Evolutionary conservation across 768 basidiomycete species (phyloP).

Genomic region (Leccinum arenicola): DNA sequence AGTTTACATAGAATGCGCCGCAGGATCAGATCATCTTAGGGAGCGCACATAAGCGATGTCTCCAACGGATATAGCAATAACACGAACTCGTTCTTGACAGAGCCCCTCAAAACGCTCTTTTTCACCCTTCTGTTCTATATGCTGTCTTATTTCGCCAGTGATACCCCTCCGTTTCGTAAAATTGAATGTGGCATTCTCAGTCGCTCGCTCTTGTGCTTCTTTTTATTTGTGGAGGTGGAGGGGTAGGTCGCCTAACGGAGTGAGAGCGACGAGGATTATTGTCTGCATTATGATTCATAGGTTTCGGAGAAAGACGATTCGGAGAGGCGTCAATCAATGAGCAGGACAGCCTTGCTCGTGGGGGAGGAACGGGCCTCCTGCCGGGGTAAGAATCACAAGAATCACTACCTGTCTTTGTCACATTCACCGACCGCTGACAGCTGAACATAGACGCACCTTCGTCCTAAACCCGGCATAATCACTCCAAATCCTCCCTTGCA

Average conservation of each 20-base stretch:
- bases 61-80: neutral
- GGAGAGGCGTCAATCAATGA: neutral
- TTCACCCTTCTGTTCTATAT: conserved; percentile 94
- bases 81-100: conserved; percentile 65
- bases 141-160: conserved; percentile 93
- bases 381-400: neutral
- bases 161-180: conserved; percentile 94
- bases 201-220: conserved; percentile 82
- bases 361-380: neutral
- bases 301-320: neutral
- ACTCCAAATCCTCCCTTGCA: conserved; percentile 66
- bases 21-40: conserved; percentile 77
- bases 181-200: conserved; percentile 92
- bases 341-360: neutral
- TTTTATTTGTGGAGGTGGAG: conserved; percentile 34
- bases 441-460: conserved; percentile 47
- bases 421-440: neutral
- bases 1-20: conserved; percentile 84
- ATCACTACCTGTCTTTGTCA: neutral
- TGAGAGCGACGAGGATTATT: too few relatives aligned
- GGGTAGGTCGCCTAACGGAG: too few relatives aligned
- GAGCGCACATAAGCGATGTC: conserved; percentile 7
- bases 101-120: conserved; percentile 84
- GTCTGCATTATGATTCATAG: neutral
- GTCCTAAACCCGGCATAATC: conserved; percentile 93